Percentiles rank a stretch among this genome's conserved stretches.
Conservation (phyloP, 23 red algal species). For the Agarophyton chilense region DNA sequence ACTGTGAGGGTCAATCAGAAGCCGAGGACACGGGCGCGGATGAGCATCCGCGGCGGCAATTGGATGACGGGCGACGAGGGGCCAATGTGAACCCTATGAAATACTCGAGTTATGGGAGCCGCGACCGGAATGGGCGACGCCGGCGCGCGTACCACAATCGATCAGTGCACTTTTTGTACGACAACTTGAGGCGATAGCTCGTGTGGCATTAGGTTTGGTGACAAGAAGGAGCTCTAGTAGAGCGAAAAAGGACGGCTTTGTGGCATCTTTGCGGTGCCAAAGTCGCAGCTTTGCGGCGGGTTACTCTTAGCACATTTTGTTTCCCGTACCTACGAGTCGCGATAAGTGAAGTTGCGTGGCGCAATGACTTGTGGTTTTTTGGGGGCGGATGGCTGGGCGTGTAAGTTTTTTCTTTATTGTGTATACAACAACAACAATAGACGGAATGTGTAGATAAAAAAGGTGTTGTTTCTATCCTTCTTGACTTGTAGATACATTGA, state of each 20-base stretch:
- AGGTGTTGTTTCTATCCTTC: background rate
- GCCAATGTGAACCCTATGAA: slow-evolving; percentile 10
- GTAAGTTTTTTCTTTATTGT: too few relatives aligned
- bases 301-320: too few relatives aligned
- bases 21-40: slow-evolving; percentile 52
- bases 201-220: background rate
- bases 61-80: background rate
- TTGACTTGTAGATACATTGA: background rate
- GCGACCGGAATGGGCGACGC: slow-evolving; percentile 35
- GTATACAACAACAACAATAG: too few relatives aligned
- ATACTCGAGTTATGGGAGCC: slow-evolving; percentile 53
- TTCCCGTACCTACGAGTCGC: too few relatives aligned
- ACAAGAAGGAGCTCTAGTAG: too few relatives aligned
- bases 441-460: too few relatives aligned
- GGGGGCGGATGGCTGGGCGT: too few relatives aligned
- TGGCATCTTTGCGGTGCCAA: too few relatives aligned
- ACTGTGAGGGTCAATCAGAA: slow-evolving; percentile 64
- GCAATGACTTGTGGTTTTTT: too few relatives aligned
- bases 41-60: background rate
- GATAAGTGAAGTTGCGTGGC: too few relatives aligned
- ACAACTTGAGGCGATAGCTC: slow-evolving; percentile 2
- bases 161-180: slow-evolving; percentile 45
- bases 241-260: too few relatives aligned
- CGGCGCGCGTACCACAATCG: slow-evolving; percentile 46
- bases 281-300: too few relatives aligned